Percentiles rank a stretch among this genome's conserved stretches.
Conservation (phyloP, 345 rosid genomes). For the Acer campestre region DNA sequence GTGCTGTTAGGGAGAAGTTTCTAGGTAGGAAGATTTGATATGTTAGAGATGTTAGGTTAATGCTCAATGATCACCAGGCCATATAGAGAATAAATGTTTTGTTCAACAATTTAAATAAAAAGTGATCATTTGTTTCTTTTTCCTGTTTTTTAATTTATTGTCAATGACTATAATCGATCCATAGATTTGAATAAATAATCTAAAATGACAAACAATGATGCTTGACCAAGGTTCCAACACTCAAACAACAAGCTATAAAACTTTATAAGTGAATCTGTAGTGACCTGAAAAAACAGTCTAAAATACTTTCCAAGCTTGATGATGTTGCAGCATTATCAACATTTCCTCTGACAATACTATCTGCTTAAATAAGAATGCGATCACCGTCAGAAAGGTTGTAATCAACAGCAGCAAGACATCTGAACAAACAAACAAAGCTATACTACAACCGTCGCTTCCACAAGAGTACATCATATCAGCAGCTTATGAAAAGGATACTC, state of each 20-base stretch:
- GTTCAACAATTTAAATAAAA: no score
- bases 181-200: background rate
- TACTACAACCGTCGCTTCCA: slow-evolving; percentile 61
- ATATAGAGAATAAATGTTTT: no score
- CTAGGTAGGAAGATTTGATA: no score
- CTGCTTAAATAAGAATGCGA: slow-evolving; percentile 28
- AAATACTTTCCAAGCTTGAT: slow-evolving; percentile 61
- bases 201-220: background rate
- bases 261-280: background rate
- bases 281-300: slow-evolving; percentile 38
- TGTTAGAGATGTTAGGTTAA: no score
- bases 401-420: slow-evolving; percentile 67
- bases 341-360: slow-evolving; percentile 60
- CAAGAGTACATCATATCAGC: slow-evolving; percentile 61
- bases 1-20: no score
- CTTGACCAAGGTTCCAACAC: slow-evolving; percentile 41
- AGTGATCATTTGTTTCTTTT: no score
- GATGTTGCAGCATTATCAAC: slow-evolving; percentile 25
- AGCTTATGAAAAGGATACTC: slow-evolving; percentile 39
- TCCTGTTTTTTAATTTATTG: no score
- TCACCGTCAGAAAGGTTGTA: background rate
- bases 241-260: background rate
- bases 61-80: no score
- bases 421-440: slow-evolving; percentile 74
- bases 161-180: no score